phyloP scores from a whole-genome alignment of 495 filamentous ascomycete species.

The Thozetella sp. region DNA sequence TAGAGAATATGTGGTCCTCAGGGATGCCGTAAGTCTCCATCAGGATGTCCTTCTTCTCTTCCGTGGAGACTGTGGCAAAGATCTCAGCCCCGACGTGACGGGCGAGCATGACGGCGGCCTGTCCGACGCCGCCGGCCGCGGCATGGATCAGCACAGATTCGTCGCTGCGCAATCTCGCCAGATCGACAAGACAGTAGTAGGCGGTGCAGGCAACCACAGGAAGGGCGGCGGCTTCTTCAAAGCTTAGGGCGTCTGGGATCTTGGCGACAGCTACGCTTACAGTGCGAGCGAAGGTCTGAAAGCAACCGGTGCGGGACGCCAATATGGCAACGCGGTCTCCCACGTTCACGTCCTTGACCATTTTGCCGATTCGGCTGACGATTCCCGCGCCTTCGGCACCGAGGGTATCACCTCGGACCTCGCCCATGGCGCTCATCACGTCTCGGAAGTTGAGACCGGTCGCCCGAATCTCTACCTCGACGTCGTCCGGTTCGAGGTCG shows the following conservation, averaged over 20 bases:
- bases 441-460: conserved; percentile 37
- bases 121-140: too few relatives aligned
- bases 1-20: conserved; percentile 52
- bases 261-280: conserved; percentile 24
- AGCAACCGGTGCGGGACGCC: conserved; percentile 29
- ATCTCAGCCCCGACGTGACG: conserved; percentile 52
- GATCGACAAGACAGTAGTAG: conserved; percentile 41
- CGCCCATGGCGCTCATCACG: conserved; percentile 42
- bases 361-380: conserved; percentile 47
- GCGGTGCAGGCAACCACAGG: conserved; percentile 53
- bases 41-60: conserved; percentile 45
- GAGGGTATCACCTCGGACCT: conserved; percentile 21
- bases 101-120: conserved; percentile 52
- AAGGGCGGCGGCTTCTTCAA: conserved; percentile 16
- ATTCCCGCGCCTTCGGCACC: conserved; percentile 36
- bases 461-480: conserved; percentile 30
- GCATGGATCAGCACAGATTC: conserved; percentile 59
- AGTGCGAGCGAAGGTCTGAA: conserved; percentile 32
- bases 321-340: conserved; percentile 46
- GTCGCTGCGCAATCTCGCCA: conserved; percentile 32
- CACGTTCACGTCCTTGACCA: not conserved
- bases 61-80: conserved; percentile 46
- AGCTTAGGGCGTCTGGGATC: conserved; percentile 19
- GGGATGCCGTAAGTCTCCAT: conserved; percentile 42
- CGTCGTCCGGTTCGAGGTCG: conserved; percentile 11